Conservation (phyloP, 2,329 filamentous ascomycete genomes). For the Rosellinia necatrix region DNA sequence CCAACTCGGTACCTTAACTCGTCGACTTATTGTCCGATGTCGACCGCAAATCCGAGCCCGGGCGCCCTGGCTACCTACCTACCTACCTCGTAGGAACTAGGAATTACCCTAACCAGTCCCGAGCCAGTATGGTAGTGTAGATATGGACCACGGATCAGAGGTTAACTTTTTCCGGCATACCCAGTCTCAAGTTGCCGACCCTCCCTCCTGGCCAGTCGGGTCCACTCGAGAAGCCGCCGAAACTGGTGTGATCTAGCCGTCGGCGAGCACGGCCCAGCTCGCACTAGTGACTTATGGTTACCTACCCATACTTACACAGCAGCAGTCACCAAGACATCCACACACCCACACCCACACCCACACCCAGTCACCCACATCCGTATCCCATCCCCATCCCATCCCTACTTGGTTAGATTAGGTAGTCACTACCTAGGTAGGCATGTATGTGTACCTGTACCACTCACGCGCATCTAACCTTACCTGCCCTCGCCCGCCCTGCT, state of each 20-base stretch:
- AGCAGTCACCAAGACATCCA: no score
- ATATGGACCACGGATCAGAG: slow-evolving; percentile 19
- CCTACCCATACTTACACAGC: not conserved
- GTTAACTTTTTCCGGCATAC: slow-evolving; percentile 6
- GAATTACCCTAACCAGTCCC: slow-evolving; percentile 1
- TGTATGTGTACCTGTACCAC: not conserved
- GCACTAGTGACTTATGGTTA: slow-evolving; percentile 9
- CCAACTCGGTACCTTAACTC: slow-evolving; percentile 8
- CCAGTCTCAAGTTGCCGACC: not conserved
- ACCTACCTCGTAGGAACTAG: not conserved
- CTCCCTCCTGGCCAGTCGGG: not conserved
- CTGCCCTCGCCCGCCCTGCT: no score
- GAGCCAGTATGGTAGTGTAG: slow-evolving; percentile 6
- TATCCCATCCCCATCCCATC: no score
- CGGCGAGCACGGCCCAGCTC: not conserved
- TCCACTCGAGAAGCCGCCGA: slow-evolving; percentile 6
- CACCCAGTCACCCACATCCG: not conserved
- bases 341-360: not conserved
- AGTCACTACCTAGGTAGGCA: no score
- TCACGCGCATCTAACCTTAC: no score
- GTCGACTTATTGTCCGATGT: not conserved
- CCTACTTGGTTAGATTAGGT: no score
- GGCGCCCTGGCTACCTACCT: not conserved
- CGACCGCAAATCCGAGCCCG: slow-evolving; percentile 8
- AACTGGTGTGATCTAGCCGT: slow-evolving; percentile 11